Evolutionary conservation across 768 basidiomycete species (phyloP), one percentile per base, ranked within the genome.

Genomic region (Pulveroboletus sp.): DNA sequence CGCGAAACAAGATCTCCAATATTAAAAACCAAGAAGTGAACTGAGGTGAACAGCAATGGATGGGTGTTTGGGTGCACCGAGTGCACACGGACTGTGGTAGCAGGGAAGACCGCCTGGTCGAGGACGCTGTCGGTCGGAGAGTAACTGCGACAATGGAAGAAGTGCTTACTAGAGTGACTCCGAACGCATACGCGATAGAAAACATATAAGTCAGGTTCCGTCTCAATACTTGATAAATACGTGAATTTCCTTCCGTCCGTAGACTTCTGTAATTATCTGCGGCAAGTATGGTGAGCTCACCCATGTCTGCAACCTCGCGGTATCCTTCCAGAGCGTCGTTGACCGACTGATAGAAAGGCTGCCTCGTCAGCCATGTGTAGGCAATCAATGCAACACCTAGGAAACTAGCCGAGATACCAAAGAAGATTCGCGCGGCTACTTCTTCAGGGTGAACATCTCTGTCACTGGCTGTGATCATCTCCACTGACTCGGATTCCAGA

Each of bases 11-110:
- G 79, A 64, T 91, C 89, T 14, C 87, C 86, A 15, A 75, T 38
- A 60, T 85, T 89, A 70, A 85, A 89, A 18, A 83, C 73, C 31
- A 91, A 71, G 71, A 93, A 91, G 62, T 91, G 88, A 30, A 85
- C 52, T 4, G 86, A 77, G 51, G 72, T 84, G 71, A 96, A 96
- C 26, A 95, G 73, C n/a, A 93, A 72, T 0, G 91, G 89, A 57
- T 93, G 89, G 36, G 76, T 80, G 24, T 66, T 62, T 3, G 79
- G 76, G 54, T 84, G 84, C 12, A 79, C 81, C 3, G 93, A 79
- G 33, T 69, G 66, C 46, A 96, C 80, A 0, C 85, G 86, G 4
- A 84, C 79, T 3, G 93, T 93, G 55, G 93, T 85, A 0, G 93
- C 79, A 5, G 93, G 93, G 69, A 80, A 95, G 41, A 94, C 85